Evolutionary conservation across 768 basidiomycete genomes (phyloP), one percentile per base, ranked within the genome.

Genomic region (Podaxis pistillaris): DNA sequence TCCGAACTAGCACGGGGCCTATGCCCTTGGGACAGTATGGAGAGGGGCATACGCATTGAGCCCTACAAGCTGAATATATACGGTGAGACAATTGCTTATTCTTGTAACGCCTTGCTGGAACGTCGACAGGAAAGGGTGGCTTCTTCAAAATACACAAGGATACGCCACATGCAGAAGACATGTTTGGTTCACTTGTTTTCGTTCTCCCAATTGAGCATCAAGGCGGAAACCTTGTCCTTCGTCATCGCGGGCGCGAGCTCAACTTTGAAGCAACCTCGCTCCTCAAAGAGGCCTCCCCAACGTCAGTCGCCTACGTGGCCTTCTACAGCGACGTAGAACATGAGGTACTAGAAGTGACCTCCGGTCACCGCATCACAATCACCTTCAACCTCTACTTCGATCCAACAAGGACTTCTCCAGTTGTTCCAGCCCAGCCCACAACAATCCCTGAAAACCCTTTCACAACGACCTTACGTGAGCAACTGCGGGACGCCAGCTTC

Each of bases 71-170:
- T 78, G 12, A 78, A 78, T 63, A 72, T 78, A 2, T 78, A 77
- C 55, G 75, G 77, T 78, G 12, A 37, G 19, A 30, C 26, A 9
- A n/a, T 15, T 38, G 19, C 44, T 28, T 37, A 44, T 24, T 46
- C 24, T 12, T 49, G 11, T 37, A 41, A 22, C 6, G 12, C 8
- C 22, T 26, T 0, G 1, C 19, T 50, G 49, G 24, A 22, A 8
- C 12, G 6, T 46, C 30, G 13, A 47, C 55, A 81, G 80, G 73
- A 1, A 66, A 75, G 51, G 82, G 73, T 9, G 76, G 76, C 0
- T 83, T 81, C 67, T 85, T 84, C 74, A 82, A 82, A 65, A 44
- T 78, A 0, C 83, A 83, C 64, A 73, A 78, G 46, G 84, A 84
- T 62, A 83, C 83, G 0, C 81, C 80, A 4, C 76, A 78, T 7